Base-by-base conservation (phyloP, 768 basidiomycete species). In the Tricholoma sp. region DNA sequence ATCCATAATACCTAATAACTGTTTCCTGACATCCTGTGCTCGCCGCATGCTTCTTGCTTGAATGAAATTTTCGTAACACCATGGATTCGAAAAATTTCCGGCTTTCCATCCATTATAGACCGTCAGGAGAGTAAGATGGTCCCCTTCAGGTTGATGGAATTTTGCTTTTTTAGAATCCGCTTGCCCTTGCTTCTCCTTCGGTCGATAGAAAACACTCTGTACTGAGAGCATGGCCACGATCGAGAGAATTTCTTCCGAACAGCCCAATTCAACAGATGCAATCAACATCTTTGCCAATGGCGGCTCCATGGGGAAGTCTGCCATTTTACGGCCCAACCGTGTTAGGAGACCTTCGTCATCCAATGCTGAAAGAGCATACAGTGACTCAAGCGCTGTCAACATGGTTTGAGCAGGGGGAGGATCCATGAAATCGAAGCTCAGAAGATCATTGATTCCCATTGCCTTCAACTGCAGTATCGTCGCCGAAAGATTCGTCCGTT, bases 101-200 rank as follows among this genome's bases (percentile, higher is more conserved):
- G 80, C 86, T 68, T 98, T 97, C 97, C 97, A 99, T 14, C 93
- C 97, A 64, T 98, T 99, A 74, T 98, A 99, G 2, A 99, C 97
- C 5, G 96, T 90, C 60, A 94, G 74, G 35, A 95, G 72, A 10
- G 93, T 96, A 32, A 96, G 74, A 69, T 98, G 92, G 66, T 98
- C 97, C 8, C 97, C 97, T 75, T 98, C 97, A 0, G 97, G 93
- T 69, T 98, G 93, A 73, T 98, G 96, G 74, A 99, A 99, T 72
- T 99, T 99, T 31, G 97, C 97, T 72, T 98, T 99, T 78, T 99
- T 98, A 34, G 96, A 94, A 72, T 99, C 97, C 0, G 97, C 97
- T 73, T 98, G 96, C 10, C 91, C 94, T 70, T 98, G 97, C 73
- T 98, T 98, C 73, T 98, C 97, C 73, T 98, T 98, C n/a, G 96